Conservation (phyloP, 176 grass and related monocot genomes). For the Pontederia paniculata region DNA sequence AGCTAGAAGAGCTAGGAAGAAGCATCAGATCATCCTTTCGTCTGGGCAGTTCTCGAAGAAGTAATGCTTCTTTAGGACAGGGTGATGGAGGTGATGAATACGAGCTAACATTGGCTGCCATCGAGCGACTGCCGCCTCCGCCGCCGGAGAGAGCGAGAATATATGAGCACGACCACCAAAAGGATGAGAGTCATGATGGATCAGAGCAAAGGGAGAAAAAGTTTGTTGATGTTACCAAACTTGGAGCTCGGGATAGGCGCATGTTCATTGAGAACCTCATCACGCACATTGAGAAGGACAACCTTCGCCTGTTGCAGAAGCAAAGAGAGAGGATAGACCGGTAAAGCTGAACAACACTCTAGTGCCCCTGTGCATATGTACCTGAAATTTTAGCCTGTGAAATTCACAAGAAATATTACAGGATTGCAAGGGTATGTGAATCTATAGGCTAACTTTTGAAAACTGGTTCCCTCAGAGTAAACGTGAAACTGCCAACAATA, state of each 20-base stretch:
- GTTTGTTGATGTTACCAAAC: slow-evolving; percentile 33
- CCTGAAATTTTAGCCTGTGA: not conserved
- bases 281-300: slow-evolving; percentile 40
- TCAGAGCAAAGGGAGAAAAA: not conserved
- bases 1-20: slow-evolving; percentile 15
- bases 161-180: slow-evolving; percentile 19
- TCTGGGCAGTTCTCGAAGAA: slow-evolving; percentile 24
- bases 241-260: slow-evolving; percentile 31
- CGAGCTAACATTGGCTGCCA: slow-evolving; percentile 49
- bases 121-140: slow-evolving; percentile 54
- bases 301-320: slow-evolving; percentile 50
- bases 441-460: not conserved
- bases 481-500: slow-evolving; percentile 42
- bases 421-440: not conserved
- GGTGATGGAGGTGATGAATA: slow-evolving; percentile 29
- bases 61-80: not conserved
- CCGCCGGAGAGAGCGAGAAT: slow-evolving; percentile 33
- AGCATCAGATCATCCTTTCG: slow-evolving; percentile 29
- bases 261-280: slow-evolving; percentile 46
- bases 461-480: slow-evolving; percentile 23
- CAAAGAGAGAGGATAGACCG: slow-evolving; percentile 61
- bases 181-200: not conserved
- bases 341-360: not conserved
- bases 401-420: not conserved
- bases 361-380: not conserved